Base-by-base conservation (phyloP, 208 protist genomes). In the Crithidia brevicula region DNA sequence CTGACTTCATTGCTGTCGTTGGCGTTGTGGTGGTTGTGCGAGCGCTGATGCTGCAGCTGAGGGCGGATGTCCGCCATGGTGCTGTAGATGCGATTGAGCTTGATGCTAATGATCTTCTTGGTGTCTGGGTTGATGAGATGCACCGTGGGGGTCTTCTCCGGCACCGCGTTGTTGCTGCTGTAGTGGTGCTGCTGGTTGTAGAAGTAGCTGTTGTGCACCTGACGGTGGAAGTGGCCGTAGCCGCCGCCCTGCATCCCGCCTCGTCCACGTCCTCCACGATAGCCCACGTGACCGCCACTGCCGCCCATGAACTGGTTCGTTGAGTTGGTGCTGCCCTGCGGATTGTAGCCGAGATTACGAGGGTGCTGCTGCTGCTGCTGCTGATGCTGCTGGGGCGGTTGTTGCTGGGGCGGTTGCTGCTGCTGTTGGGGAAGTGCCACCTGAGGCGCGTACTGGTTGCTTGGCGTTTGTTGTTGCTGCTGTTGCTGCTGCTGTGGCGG, bases 161-260 rank as follows among this genome's bases (percentile, higher is more conserved):
- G 83, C 51, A 89, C 80, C n/a, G 80, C 79, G 65, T 89, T 89
- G 70, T 89, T 89, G 77, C 69, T 83, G 66, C 65, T 75, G 72
- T 71, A 78, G 68, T 81, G 72, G 70, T 82, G 71, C 33, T 79
- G 72, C 68, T 78, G 77, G 50, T 82, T 77, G 74, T 78, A 82
- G 63, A 63, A 77, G 69, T 74, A 76, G 52, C 34, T 77, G 68
- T 82, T 81, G 68, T 85, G 78, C 46, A 81, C 68, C 71, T 76
- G 75, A 3, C 62, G 69, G 47, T 78, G 64, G 30, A 72, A 68
- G 16, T 74, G 68, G 31, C 51, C 60, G 20, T 66, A 51, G 45
- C 52, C 64, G 43, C 25, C 50, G 23, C 58, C 50, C 57, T 72
- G 72, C 11, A 53, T 61, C n/a, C 68, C 74, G 4, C 69, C 64